A percentile compares a stretch with the other conserved stretches of the same genome.
Evolutionary conservation across 2,329 filamentous ascomycete species (phyloP).

Genomic region (Trichophyton benhamiae): DNA sequence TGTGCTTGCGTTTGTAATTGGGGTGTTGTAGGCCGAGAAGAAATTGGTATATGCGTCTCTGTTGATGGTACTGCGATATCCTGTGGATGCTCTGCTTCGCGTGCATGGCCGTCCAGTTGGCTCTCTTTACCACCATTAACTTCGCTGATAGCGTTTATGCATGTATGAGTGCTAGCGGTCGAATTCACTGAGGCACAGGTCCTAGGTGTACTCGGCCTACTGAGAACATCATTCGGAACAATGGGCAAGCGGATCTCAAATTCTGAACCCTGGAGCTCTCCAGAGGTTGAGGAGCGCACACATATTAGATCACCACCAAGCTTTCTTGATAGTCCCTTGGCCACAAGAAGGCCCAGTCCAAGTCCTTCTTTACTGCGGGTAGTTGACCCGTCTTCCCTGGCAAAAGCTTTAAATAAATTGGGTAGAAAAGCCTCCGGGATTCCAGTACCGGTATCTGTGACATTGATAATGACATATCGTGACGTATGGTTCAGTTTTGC

Average conservation of each 20-base stretch:
- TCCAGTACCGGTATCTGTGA: slow-evolving; percentile 55
- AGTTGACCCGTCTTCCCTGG: slow-evolving; percentile 55
- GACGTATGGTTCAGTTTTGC: slow-evolving; percentile 41
- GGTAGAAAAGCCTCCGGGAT: slow-evolving; percentile 55
- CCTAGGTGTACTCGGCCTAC: slow-evolving; percentile 31
- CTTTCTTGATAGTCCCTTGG: slow-evolving; percentile 56
- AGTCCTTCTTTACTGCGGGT: slow-evolving; percentile 56
- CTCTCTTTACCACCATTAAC: background rate
- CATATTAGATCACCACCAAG: slow-evolving; percentile 57
- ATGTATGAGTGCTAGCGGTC: background rate
- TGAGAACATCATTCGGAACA: slow-evolving; percentile 38
- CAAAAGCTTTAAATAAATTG: slow-evolving; percentile 57
- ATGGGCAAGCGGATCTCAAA: slow-evolving; percentile 57
- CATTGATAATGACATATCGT: slow-evolving; percentile 47
- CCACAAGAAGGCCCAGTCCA: slow-evolving; percentile 58
- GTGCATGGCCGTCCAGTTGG: background rate
- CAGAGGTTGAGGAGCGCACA: slow-evolving; percentile 49
- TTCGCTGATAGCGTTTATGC: background rate
- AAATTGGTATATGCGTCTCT: background rate
- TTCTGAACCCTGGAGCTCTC: slow-evolving; percentile 50
- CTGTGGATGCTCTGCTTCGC: background rate
- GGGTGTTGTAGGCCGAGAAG: background rate
- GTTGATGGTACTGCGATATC: background rate
- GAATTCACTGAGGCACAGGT: background rate
- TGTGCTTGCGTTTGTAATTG: background rate